Evolutionary conservation across 2,329 filamentous ascomycete species (phyloP).

Genomic region (Cladosporium velox): DNA sequence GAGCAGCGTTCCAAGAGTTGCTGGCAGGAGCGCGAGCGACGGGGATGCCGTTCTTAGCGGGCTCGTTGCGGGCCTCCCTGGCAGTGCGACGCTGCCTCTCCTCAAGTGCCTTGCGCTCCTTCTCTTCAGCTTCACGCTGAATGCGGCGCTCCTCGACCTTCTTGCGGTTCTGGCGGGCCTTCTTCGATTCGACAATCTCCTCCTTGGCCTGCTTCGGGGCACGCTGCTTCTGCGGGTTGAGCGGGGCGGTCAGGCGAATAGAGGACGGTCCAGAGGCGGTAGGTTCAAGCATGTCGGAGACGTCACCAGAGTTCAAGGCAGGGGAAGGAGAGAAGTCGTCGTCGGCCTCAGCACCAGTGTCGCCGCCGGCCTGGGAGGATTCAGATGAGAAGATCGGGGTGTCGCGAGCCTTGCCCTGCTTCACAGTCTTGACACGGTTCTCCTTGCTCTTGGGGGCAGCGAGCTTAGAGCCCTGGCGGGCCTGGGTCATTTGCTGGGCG

Average conservation of each 20-base stretch:
- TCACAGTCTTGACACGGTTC: slow-evolving; percentile 62
- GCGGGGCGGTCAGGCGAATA: slow-evolving; percentile 72
- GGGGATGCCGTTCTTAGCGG: slow-evolving; percentile 74
- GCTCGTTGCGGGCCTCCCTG: slow-evolving; percentile 76
- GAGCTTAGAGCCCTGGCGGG: slow-evolving; percentile 69
- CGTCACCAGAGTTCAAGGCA: slow-evolving; percentile 61
- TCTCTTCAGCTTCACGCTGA: slow-evolving; percentile 74
- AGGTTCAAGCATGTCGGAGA: slow-evolving; percentile 90
- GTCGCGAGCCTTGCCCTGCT: slow-evolving; percentile 55
- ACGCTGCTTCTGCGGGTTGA: slow-evolving; percentile 53
- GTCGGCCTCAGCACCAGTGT: slow-evolving; percentile 74
- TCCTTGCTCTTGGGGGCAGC: slow-evolving; percentile 38
- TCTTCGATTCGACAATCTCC: slow-evolving; percentile 80
- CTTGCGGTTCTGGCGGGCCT: slow-evolving; percentile 88
- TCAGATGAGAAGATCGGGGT: slow-evolving; percentile 52
- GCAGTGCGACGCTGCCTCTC: slow-evolving; percentile 84
- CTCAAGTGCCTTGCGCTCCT: slow-evolving; percentile 70
- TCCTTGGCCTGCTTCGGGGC: slow-evolving; percentile 61
- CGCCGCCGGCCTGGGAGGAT: slow-evolving; percentile 71
- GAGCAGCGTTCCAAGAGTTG: slow-evolving; percentile 54
- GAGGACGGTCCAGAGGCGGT: slow-evolving; percentile 68
- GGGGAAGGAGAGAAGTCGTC: slow-evolving; percentile 80
- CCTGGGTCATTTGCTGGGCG: slow-evolving; percentile 69
- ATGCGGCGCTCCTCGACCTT: slow-evolving; percentile 82
- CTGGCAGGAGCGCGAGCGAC: slow-evolving; percentile 48